Evolutionary conservation across 495 filamentous ascomycete species (phyloP), one percentile per base, ranked within the genome.

Genomic region (Penicillium goetzii): DNA sequence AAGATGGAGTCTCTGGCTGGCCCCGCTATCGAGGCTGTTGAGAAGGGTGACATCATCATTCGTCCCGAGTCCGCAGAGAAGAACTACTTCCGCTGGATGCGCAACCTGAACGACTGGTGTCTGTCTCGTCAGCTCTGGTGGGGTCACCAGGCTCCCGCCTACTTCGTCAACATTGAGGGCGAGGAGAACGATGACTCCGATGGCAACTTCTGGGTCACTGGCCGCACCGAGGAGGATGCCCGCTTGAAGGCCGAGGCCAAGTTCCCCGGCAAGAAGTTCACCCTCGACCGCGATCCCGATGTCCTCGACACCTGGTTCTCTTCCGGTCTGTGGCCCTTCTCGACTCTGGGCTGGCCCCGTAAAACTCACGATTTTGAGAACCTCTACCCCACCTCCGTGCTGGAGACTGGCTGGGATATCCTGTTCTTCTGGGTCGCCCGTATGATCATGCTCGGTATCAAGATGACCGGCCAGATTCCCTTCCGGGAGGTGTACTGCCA

Each of bases 361-460:
- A 76, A 90, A 68, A 88, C 84, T 12, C 74, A 80, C 56, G 89
- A 92, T 70, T 73, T 89, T 53, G 80, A 86, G 76, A 86, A 86
- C 55, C 78, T 92, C 60, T 92, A 89, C 76, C 90, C 91, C 17
- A 92, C 89, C 10, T 86, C 83, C 60, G 77, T 91, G 51, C 76
- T 93, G 54, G 90, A 94, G 74, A 92, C 90, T 15, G 91, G 91
- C 21, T 93, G 90, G 90, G 89, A 94, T 76, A 94, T 94, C 68
- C 76, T 94, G 12, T 89, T 91, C 81, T 93, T 93, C 86, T 94
- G 91, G 91, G 88, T 93, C 58, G 87, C 85, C 19, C 77, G 90
- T 55, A 94, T 94, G 91, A 89, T 94, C 70, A 90, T 94, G 85
- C 81, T 94, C 55, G 82, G 84, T 65, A 77, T 92, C 38, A 91